These are phyloP conservation scores for Xanthoconium separans DNA, from an alignment of 1,284 basidiomycete genomes.

Conservation along the genomic window DNA sequence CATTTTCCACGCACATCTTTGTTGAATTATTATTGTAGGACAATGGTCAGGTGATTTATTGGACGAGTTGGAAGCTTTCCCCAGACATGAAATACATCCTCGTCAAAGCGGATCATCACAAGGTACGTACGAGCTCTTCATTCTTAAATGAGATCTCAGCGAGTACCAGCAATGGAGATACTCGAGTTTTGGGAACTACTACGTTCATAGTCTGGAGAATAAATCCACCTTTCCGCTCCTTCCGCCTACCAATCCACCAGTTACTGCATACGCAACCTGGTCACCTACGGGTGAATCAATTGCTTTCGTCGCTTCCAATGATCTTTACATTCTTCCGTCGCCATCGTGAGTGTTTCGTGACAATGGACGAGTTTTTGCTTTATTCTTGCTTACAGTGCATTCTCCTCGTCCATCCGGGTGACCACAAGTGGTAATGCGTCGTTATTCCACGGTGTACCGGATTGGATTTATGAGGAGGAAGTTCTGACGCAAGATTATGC, in stretches of 20 bases:
- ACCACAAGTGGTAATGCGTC: constrained; percentile 82
- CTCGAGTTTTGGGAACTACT: constrained; percentile 88
- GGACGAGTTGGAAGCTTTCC: constrained; percentile 75
- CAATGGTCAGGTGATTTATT: constrained; percentile 51
- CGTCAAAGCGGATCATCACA: constrained; percentile 69
- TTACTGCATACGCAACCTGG: constrained; percentile 80
- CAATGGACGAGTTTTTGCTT: not conserved
- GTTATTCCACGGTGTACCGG: constrained; percentile 91
- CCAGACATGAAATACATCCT: constrained; percentile 87
- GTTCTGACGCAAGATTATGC: constrained; percentile 74
- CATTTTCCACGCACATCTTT: not conserved
- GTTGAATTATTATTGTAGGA: constrained; percentile 41
- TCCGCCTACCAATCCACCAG: constrained; percentile 63
- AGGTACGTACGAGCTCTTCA: constrained; percentile 44
- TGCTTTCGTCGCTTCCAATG: constrained; percentile 81
- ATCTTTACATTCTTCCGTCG: constrained; percentile 76
- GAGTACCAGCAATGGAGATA: constrained; percentile 82
- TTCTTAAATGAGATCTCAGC: not conserved
- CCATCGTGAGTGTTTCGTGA: constrained; percentile 45
- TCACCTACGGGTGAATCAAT: constrained; percentile 80
- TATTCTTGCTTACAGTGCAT: constrained; percentile 31
- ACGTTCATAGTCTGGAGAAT: constrained; percentile 68
- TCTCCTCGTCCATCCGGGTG: constrained; percentile 64
- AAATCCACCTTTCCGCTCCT: constrained; percentile 68
- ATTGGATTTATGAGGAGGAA: constrained; percentile 98